Evolutionary conservation across 495 filamentous ascomycete species (phyloP).

Genomic region (Aspergillus incahuasiensis): DNA sequence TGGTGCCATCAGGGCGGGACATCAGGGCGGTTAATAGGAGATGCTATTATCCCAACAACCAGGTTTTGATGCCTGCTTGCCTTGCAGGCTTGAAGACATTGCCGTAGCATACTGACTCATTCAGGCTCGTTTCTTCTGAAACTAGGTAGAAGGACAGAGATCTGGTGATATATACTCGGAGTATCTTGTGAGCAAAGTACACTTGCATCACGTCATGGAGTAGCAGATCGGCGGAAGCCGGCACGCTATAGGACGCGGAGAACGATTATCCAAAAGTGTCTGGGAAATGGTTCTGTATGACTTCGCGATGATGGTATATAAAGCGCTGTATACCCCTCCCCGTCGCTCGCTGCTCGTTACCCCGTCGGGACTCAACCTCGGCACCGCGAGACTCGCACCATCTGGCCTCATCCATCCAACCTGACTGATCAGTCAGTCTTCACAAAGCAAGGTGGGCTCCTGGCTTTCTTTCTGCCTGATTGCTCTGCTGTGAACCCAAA

Average conservation of each 20-base stretch:
- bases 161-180: not conserved
- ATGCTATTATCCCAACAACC: not conserved
- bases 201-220: not conserved
- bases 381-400: not conserved
- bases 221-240: not conserved
- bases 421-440: not conserved
- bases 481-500: slow-evolving; percentile 10
- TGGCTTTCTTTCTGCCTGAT: not conserved
- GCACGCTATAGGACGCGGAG: not conserved
- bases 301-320: slow-evolving; percentile 3
- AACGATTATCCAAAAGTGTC: not conserved
- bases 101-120: not conserved
- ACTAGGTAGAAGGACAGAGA: not conserved
- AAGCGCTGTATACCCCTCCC: not conserved
- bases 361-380: not conserved
- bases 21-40: no score
- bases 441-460: not conserved
- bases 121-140: not conserved
- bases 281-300: not conserved
- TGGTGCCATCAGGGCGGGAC: not conserved
- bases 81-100: not conserved
- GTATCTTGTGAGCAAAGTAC: not conserved
- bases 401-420: not conserved
- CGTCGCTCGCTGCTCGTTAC: not conserved
- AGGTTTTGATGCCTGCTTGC: not conserved